Evolutionary conservation across 23 red algal species (phyloP).

Genomic region (Chondrus crispus): DNA sequence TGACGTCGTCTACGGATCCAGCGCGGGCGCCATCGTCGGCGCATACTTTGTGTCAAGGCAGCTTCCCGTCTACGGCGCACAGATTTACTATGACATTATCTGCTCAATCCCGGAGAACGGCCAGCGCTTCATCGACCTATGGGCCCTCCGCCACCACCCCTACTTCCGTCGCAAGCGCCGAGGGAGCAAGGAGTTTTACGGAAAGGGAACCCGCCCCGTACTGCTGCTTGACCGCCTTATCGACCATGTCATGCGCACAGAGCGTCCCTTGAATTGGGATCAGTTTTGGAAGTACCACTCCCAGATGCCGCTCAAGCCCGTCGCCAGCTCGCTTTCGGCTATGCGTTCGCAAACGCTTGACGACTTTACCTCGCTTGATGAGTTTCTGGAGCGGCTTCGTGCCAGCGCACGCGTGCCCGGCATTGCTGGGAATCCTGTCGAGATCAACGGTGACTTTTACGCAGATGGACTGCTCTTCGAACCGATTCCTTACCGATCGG

Average conservation of each 20-base stretch:
- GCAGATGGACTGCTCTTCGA: conserved; percentile 73
- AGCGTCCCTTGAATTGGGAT: conserved; percentile 72
- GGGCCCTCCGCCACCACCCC: conserved; percentile 41
- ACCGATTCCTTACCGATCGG: conserved; percentile 73
- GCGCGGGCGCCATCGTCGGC: conserved; percentile 76
- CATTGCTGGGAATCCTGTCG: conserved; percentile 78
- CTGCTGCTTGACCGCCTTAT: conserved; percentile 71
- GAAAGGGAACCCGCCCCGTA: conserved; percentile 40
- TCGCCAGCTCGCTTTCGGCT: conserved; percentile 48
- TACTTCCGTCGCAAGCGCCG: neutral
- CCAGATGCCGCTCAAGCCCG: conserved; percentile 65
- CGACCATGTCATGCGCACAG: conserved; percentile 63
- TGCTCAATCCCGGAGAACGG: conserved; percentile 19
- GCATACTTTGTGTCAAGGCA: conserved; percentile 75
- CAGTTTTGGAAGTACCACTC: conserved; percentile 17
- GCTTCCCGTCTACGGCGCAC: conserved; percentile 67
- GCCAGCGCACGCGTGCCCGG: conserved; percentile 78
- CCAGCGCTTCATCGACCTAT: conserved; percentile 45
- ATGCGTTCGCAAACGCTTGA: conserved; percentile 22
- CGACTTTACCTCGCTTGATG: conserved; percentile 36
- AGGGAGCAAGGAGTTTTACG: neutral
- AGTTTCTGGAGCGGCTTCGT: conserved; percentile 64
- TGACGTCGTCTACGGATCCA: conserved; percentile 83
- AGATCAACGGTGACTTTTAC: conserved; percentile 56
- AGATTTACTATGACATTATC: conserved; percentile 72